Evolutionary conservation across 352 stramenopile species (phyloP), one percentile per base, ranked within the genome.

Genomic region (Globisporangium takayamanum): DNA sequence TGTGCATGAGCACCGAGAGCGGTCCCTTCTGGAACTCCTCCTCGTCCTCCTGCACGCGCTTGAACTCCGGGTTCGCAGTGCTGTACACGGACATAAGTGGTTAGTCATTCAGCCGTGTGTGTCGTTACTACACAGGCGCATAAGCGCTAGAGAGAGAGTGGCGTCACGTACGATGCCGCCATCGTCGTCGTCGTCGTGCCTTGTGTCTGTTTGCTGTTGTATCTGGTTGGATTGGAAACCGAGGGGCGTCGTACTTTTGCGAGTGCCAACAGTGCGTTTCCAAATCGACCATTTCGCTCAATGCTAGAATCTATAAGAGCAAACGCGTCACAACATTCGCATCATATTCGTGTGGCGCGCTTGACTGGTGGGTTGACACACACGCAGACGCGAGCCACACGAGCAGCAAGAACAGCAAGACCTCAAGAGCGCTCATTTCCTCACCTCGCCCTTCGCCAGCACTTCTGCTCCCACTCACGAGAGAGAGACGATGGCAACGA

Each of bases 1-100:
- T 97, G 57, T 99, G 93, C 85, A 98, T 98, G 52, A 99, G 83
- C 57, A 99, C 89, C 33, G 88, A 98, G 41, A 99, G 89, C 55
- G 97, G 97, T 18, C 97, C 97, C 53, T 96, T 97, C 66, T 98
- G 92, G 70, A 99, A 97, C 67, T 97, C 92, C 60, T 97, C 80
- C 68, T 97, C 85, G 62, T 95, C 79, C 66, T 95, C 78, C 73
- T 94, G 76, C 60, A 91, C 84, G 57, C 81, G 79, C 80, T 94
- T 94, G 69, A 86, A 92, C 56, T 94, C 86, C 6, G 68, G 63
- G 50, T 63, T 62, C 33, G 62, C 57, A 36, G 59, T 67, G 53
- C 67, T 76, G 30, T 14, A 48, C 30, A 12, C 8, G 45, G 46
- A 33, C 8, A 33, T 1, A 10, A 48, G n/a, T 8, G 18, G 46